Evolutionary conservation across 2,329 filamentous ascomycete species (phyloP).

Genomic region (Venturia oleaginea): DNA sequence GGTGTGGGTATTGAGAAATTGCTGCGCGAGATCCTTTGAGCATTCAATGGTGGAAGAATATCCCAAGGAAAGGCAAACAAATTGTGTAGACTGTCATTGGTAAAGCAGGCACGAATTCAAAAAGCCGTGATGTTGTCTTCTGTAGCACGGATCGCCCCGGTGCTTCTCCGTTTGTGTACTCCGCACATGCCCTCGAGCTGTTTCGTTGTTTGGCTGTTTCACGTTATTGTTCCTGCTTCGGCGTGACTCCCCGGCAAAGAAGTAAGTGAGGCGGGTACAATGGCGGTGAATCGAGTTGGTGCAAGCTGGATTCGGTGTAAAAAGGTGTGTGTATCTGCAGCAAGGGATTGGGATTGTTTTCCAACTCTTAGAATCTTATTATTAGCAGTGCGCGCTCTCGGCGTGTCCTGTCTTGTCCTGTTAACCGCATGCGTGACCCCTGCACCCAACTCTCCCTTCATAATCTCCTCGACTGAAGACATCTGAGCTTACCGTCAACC

Average conservation of each 20-base stretch:
- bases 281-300: neutral
- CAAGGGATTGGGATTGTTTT: neutral
- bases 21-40: conserved; percentile 19
- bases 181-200: neutral
- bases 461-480: neutral
- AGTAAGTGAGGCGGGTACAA: neutral
- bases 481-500: neutral
- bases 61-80: neutral
- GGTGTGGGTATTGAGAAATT: conserved; percentile 40
- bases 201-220: neutral
- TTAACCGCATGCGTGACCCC: neutral
- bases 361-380: neutral
- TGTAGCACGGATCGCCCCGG: neutral
- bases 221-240: neutral
- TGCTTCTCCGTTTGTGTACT: neutral
- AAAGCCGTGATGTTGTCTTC: neutral
- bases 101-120: neutral
- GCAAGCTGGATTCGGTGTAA: neutral
- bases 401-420: neutral
- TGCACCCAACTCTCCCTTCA: neutral
- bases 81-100: neutral
- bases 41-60: neutral
- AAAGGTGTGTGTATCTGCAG: neutral
- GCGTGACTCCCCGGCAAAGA: neutral
- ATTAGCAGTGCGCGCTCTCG: neutral